These are phyloP conservation scores for Colletotrichum chrysophilum DNA, from an alignment of 2,329 filamentous ascomycete species.

Conservation along the genomic window DNA sequence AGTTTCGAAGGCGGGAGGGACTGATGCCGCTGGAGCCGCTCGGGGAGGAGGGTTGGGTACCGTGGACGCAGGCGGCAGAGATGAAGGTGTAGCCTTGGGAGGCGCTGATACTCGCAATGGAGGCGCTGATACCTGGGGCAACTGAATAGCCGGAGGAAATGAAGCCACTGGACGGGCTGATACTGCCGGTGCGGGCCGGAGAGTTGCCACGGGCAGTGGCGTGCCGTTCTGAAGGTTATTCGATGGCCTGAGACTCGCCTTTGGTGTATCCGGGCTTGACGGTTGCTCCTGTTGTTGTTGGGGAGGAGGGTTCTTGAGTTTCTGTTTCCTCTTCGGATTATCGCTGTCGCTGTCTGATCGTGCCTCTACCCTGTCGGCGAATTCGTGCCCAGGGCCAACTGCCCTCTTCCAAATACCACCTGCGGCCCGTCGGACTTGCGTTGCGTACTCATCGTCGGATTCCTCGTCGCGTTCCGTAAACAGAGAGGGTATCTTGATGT, in stretches of 20 bases:
- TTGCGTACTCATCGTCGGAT: conserved; percentile 15
- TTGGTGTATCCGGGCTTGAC: conserved; percentile 5
- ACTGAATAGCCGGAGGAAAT: background rate
- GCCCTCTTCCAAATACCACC: conserved; percentile 15
- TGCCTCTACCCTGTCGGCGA: background rate
- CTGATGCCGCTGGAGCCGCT: background rate
- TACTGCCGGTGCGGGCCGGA: background rate
- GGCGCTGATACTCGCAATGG: background rate
- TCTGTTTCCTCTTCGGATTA: background rate
- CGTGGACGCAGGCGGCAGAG: background rate
- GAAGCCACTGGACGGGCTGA: background rate
- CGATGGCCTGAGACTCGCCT: background rate
- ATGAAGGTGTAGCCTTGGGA: background rate
- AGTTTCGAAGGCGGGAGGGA: background rate
- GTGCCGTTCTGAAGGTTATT: background rate
- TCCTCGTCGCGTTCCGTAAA: conserved; percentile 4
- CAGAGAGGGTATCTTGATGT: background rate
- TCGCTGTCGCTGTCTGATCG: conserved; percentile 20
- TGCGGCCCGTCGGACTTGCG: background rate
- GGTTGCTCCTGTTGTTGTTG: background rate
- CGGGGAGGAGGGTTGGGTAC: background rate
- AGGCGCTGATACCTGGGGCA: background rate
- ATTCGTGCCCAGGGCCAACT: background rate
- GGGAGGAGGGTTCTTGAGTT: background rate
- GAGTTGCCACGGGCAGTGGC: background rate